These are phyloP conservation scores for Flaveria robusta DNA, from an alignment of 129 eudicot species.

Conservation along the genomic window DNA sequence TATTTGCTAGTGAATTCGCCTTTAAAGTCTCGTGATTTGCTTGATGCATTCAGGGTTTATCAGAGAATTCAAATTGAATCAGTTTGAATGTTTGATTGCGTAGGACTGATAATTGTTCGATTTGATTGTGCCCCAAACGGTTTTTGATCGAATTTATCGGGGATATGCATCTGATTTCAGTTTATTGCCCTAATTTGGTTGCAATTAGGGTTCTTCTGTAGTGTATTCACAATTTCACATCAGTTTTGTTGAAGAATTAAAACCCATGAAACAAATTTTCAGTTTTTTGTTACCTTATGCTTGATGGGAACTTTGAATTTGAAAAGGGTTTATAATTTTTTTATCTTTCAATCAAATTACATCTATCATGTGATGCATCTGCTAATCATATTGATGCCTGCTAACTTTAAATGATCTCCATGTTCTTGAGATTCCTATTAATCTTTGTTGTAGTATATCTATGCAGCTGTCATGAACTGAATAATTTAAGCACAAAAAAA, in stretches of 20 bases:
- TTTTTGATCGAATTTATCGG: not conserved
- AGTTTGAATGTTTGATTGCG: not conserved
- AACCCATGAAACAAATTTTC: too few species aligned
- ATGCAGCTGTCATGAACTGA: not conserved
- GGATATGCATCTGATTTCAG: not conserved
- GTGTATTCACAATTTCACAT: not conserved
- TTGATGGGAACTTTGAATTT: too few species aligned
- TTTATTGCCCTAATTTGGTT: slow-evolving; percentile 14
- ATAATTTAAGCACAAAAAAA: not conserved
- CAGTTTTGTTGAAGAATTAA: too few species aligned
- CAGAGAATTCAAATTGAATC: not conserved
- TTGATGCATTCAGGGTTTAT: not conserved
- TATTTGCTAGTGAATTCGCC: not conserved
- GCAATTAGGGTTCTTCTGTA: slow-evolving; percentile 7
- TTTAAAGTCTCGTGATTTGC: not conserved
- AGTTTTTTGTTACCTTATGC: too few species aligned
- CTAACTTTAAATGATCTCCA: slow-evolving; percentile 14
- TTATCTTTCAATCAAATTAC: too few species aligned
- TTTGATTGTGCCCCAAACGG: not conserved
- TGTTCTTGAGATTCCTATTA: not conserved
- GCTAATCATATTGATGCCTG: not conserved
- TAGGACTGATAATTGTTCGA: not conserved
- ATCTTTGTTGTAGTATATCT: too few species aligned
- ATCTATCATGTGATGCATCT: too few species aligned
- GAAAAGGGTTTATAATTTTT: too few species aligned